Evolutionary conservation across 768 basidiomycete genomes (phyloP), one percentile per base, ranked within the genome.

Genomic region (Mycena filopes): DNA sequence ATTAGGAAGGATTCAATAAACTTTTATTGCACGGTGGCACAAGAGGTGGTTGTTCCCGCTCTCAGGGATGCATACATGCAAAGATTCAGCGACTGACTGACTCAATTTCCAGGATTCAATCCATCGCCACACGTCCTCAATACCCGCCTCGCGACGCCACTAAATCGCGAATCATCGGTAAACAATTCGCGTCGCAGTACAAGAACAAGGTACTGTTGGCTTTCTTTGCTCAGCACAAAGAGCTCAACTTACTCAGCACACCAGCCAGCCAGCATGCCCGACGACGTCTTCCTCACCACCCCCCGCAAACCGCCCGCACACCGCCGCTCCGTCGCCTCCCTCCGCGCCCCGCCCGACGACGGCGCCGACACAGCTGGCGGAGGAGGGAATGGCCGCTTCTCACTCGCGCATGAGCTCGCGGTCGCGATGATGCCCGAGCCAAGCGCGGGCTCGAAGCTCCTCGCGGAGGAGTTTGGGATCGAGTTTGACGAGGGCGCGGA

Each of bases 351-450:
- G 8, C 70, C 82, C 8, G 72, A 83, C 18, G 77, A 74, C 65
- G 76, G 85, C 36, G 76, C 78, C 25, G 63, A 77, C 29, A 67
- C 74, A n/a, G 68, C 78, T 38, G 70, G 68, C 28, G 69, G 77
- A 23, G 82, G 81, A 61, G 74, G 74, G 49, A 82, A 77, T 63
- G 83, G 82, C 42, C 82, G 86, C 46, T 88, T 90, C 73, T 94
- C 92, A 7, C 85, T 95, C 33, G 94, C 94, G 6, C 93, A 95
- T 76, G 94, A 95, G 73, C 86, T 95, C 38, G 94, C 94, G 8
- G 87, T 90, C 36, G 94, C 94, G 12, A 83, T 95, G 58, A 92
- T 94, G 88, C 94, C 93, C 25, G 94, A 95, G 78, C 93, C 94
- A 0, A 90, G 85, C 54, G 82, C 86, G 28, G 87, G 91, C 57